phyloP scores from a whole-genome alignment of 179 eudicot species.

The Amaranthus tricolor region DNA sequence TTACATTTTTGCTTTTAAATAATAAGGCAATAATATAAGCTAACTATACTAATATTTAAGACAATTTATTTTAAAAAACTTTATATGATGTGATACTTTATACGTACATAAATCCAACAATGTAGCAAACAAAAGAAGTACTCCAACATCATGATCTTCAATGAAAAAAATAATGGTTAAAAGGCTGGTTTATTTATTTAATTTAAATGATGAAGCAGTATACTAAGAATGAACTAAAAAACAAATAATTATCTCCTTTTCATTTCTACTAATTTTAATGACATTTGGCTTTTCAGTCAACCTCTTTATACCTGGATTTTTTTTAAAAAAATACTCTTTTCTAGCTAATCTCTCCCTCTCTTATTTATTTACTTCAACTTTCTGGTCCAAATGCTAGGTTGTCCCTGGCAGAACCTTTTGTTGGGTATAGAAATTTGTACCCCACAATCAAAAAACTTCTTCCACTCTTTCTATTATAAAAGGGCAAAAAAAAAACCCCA shows the following conservation, averaged over 20 bases:
- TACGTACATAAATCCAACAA: not conserved
- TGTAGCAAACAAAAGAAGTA: conserved; percentile 12
- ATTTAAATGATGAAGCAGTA: conserved; percentile 1
- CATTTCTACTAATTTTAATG: conserved; percentile 16
- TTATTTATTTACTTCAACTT: conserved; percentile 34
- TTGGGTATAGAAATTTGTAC: conserved; percentile 25
- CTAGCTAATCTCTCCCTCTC: conserved; percentile 2
- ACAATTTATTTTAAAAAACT: too few species aligned
- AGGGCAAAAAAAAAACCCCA: not conserved
- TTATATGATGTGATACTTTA: too few species aligned
- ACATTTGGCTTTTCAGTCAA: conserved; percentile 29
- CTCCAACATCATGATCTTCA: not conserved
- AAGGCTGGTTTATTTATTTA: conserved; percentile 1
- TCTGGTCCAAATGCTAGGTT: conserved; percentile 36
- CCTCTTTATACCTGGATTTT: conserved; percentile 17
- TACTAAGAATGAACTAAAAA: conserved; percentile 26
- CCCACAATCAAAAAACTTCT: conserved; percentile 26
- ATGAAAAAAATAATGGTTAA: conserved; percentile 17
- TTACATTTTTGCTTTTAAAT: too few species aligned
- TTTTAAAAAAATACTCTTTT: conserved; percentile 6
- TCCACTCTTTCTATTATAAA: conserved; percentile 14
- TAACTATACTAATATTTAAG: too few species aligned
- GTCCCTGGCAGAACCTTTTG: conserved; percentile 30
- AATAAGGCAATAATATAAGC: too few species aligned
- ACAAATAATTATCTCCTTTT: conserved; percentile 24